Base-by-base conservation (phyloP, 805 yeast genomes). In the Saccharomyces paradoxus region DNA sequence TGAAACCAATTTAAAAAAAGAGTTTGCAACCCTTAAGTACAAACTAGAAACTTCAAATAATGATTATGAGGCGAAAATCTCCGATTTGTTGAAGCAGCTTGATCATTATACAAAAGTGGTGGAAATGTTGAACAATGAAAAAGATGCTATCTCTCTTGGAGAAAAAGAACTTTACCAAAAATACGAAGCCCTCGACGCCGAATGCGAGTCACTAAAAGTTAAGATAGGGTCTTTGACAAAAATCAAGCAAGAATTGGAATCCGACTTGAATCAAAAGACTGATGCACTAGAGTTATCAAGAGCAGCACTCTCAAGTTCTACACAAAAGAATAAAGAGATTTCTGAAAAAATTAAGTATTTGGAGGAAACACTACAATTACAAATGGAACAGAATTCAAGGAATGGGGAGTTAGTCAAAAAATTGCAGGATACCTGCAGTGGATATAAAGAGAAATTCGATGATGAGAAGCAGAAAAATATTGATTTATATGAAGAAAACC, bases 1-100 rank as follows among this genome's bases (percentile, higher is more conserved):
- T 41, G 96, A 89, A 66, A 82, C 89, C 1, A 81, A 79, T 30
- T 67, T 86, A 53, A 80, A 83, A 56, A 86, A 83, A 59, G 83
- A 81, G 50, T 76, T 85, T 58, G 84, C 87, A 52, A 80, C 80
- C 41, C 69, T 85, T 28, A 80, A 77, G 47, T 77, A 83, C 58
- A 85, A 83, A 56, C 69, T 82, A 48, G 89, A 83, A 56, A 78
- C 80, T 8, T 66, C 80, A n/a, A 70, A 75, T 37, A 72, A 71
- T n/a, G 73, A 70, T 41, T 64, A 67, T 49, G 68, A 65, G 13
- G 60, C 67, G 3, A 76, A 72, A 52, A 68, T 75, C 30, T 55
- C 60, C 14, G 78, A 76, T 30, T 55, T 79, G 41, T 56, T 69
- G 3, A 75, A 69, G 51, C 81, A 79, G 58, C 75, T 73, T 50